Evolutionary conservation across 1,284 basidiomycete genomes (phyloP), one percentile per base, ranked within the genome.

Genomic region (Ustilago nuda): DNA sequence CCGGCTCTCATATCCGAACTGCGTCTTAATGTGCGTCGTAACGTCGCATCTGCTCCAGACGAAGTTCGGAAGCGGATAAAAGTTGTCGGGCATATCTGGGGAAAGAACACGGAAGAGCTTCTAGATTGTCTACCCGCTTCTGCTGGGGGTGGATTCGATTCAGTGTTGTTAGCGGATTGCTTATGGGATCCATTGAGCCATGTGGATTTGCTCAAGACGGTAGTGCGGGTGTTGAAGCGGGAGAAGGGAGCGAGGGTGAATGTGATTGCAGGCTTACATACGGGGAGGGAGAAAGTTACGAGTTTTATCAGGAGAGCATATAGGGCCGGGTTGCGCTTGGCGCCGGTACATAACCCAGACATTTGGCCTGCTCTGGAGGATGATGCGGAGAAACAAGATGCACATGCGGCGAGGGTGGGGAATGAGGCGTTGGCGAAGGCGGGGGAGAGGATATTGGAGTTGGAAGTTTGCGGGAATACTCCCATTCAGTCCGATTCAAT

Each of bases 141-240:
- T 15, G 51, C 61, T 0, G 50, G 32, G 11, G 32, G 19, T 9
- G 58, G 39, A 11, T 82, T 78, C 51, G 80, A 83, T 53, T 57
- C 62, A 27, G 53, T 85, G n/a, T 61, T 85, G 12, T 55, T 85
- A 4, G 84, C 83, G n/a, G 84, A 85, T 57, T 84, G 83, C 39
- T 41, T 85, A 9, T 85, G 84, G 84, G 84, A 85, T 58, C 78
- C 78, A 2, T 66, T 85, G 19, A 81, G 81, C 5, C 84, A 85
- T 59, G 68, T 68, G 11, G 78, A 75, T 39, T 61, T 85, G 46
- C 67, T 84, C 52, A 80, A 79, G 65, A 77, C 78, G 2, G 30
- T 85, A 23, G 48, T 68, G 7, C 35, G 27, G 0, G 65, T 79
- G 41, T 60, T 85, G 23, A 50, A 55, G 6, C 55, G 53, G n/a